These are phyloP conservation scores for Gnaphalium uliginosum DNA, from an alignment of 129 eudicot species.

Conservation along the genomic window DNA sequence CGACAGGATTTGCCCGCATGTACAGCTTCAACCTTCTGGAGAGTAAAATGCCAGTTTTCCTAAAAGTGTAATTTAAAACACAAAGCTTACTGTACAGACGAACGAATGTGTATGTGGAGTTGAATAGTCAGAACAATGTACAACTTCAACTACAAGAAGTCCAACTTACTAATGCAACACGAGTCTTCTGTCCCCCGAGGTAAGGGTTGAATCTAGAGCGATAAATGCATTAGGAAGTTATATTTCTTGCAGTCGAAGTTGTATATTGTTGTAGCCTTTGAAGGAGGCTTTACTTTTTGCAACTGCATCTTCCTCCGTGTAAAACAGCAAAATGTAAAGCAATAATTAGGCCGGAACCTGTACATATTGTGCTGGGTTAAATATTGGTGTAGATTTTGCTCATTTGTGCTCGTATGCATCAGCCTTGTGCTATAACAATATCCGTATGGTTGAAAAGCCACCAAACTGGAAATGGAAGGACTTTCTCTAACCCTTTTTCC, in stretches of 20 bases:
- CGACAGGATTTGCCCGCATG: conserved; percentile 79
- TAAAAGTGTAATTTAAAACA: background rate
- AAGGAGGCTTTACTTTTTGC: conserved; percentile 13
- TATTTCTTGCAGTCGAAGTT: conserved; percentile 10
- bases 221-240: conserved; percentile 9
- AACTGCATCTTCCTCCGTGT: background rate
- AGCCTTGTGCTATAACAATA: background rate
- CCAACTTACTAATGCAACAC: conserved; percentile 14
- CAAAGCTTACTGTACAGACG: conserved; percentile 1
- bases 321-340: conserved; percentile 6
- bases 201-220: conserved; percentile 11
- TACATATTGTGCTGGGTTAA: conserved; percentile 9
- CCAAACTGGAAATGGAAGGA: background rate
- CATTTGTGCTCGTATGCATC: background rate
- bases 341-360: background rate
- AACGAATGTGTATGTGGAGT: background rate
- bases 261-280: conserved; percentile 2
- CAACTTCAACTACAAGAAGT: conserved; percentile 19
- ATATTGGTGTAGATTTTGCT: background rate
- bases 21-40: conserved; percentile 54
- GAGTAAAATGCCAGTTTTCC: conserved; percentile 9
- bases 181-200: background rate
- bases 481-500: too few relatives aligned
- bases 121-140: conserved; percentile 2
- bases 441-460: background rate